phyloP scores from a whole-genome alignment of 2,329 filamentous ascomycete genomes.

The Phaeosphaeria sp. region DNA sequence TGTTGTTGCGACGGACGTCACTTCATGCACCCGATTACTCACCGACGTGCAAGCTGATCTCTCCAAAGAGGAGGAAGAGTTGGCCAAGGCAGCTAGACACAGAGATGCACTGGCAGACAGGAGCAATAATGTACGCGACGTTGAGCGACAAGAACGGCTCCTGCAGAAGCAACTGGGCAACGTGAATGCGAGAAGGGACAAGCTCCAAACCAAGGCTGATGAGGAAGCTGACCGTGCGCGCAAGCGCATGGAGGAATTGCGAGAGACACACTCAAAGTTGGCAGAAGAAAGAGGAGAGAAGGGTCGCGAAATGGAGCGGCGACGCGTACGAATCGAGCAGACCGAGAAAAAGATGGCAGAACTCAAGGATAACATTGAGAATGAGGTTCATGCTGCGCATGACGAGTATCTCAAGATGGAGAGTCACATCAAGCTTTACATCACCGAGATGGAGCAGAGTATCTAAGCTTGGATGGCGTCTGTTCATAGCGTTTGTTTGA shows the following conservation, averaged over 20 bases:
- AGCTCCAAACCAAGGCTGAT: constrained; percentile 78
- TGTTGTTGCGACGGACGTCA: constrained; percentile 83
- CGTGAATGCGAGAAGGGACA: constrained; percentile 86
- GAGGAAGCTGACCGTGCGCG: constrained; percentile 83
- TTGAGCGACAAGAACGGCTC: constrained; percentile 85
- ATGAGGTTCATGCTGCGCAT: constrained; percentile 86
- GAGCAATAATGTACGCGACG: constrained; percentile 87
- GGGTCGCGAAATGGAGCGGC: constrained; percentile 87
- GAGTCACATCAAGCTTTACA: constrained; percentile 95
- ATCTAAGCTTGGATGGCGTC: neutral
- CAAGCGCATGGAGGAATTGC: constrained; percentile 87
- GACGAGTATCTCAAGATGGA: constrained; percentile 98
- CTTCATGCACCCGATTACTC: constrained; percentile 84
- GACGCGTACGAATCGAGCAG: constrained; percentile 93
- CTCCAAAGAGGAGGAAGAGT: constrained; percentile 89
- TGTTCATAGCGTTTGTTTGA: neutral
- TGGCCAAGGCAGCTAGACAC: constrained; percentile 78
- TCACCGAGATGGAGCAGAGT: constrained; percentile 90
- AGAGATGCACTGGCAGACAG: constrained; percentile 86
- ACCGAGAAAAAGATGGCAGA: constrained; percentile 99
- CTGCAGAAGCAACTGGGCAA: constrained; percentile 83
- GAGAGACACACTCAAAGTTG: constrained; percentile 77
- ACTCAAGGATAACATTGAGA: constrained; percentile 96
- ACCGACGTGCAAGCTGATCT: constrained; percentile 87
- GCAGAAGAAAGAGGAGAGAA: constrained; percentile 87